Conservation (phyloP, 768 basidiomycete genomes). For the Boletus reticuloceps region DNA sequence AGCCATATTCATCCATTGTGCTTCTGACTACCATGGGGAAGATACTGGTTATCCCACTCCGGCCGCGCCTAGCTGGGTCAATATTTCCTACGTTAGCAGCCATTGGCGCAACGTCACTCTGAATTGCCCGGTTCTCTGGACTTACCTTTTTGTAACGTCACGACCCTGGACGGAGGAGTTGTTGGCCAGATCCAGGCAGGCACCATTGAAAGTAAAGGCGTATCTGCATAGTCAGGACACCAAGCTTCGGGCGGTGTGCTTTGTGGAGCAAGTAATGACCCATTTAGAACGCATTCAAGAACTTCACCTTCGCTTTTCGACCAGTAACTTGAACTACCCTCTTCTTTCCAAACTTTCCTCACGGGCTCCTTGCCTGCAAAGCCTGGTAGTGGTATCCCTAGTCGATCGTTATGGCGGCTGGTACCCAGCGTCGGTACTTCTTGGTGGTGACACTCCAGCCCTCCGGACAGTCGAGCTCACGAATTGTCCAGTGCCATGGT, state of each 20-base stretch:
- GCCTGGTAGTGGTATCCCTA: background rate
- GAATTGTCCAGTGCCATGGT: background rate
- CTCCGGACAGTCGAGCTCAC: background rate
- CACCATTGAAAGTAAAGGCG: background rate
- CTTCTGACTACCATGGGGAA: too few species aligned
- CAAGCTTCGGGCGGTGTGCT: background rate
- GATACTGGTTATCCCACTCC: background rate
- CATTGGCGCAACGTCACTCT: background rate
- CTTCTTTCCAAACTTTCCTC: background rate
- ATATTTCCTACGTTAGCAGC: background rate
- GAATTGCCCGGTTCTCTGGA: background rate
- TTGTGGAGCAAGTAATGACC: background rate
- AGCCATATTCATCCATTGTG: too few species aligned
- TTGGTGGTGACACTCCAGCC: background rate
- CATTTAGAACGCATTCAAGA: background rate
- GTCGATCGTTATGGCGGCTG: background rate
- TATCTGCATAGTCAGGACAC: background rate
- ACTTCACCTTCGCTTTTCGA: background rate
- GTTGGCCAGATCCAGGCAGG: background rate
- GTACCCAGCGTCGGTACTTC: background rate
- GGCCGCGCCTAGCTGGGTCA: background rate
- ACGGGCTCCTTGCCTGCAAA: background rate
- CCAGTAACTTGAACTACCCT: background rate
- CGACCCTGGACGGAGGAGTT: background rate
- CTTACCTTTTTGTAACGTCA: background rate